Conservation (phyloP, 2,329 filamentous ascomycete genomes). For the Hypocrella siamensis region DNA sequence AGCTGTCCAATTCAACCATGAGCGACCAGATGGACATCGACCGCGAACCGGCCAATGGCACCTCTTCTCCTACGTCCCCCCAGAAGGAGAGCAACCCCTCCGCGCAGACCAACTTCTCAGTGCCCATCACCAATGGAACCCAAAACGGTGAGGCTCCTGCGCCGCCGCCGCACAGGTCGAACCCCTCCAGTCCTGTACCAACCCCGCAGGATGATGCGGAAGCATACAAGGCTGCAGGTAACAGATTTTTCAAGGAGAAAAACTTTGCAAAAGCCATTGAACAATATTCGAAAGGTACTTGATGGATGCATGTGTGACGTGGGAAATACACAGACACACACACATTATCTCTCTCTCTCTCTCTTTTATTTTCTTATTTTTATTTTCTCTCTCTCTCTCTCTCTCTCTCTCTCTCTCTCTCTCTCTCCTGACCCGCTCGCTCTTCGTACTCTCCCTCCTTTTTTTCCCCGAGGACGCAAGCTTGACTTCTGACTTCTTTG, state of each 20-base stretch:
- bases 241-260: constrained; percentile 92
- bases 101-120: constrained; percentile 29
- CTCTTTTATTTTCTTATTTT: not conserved
- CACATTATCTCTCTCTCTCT: not conserved
- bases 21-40: constrained; percentile 65
- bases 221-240: constrained; percentile 79
- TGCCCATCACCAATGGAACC: constrained; percentile 34
- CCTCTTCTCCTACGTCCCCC: constrained; percentile 35
- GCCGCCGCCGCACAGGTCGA: constrained; percentile 58
- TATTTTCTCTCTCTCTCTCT: not conserved
- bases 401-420: not conserved
- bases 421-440: not conserved
- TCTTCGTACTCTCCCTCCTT: not conserved
- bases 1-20: constrained; percentile 43
- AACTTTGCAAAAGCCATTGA: constrained; percentile 78
- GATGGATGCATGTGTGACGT: too few relatives aligned
- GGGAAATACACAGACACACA: too few relatives aligned
- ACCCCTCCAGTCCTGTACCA: constrained; percentile 40
- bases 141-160: constrained; percentile 36
- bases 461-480: not conserved
- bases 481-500: constrained; percentile 4
- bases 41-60: constrained; percentile 38
- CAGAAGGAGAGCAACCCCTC: constrained; percentile 15
- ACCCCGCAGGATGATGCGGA: constrained; percentile 62
- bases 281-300: constrained; percentile 84